Percentiles rank a stretch among this genome's conserved stretches.
phyloP scores from a whole-genome alignment of 83 land plant species.

The Picea mariana region DNA sequence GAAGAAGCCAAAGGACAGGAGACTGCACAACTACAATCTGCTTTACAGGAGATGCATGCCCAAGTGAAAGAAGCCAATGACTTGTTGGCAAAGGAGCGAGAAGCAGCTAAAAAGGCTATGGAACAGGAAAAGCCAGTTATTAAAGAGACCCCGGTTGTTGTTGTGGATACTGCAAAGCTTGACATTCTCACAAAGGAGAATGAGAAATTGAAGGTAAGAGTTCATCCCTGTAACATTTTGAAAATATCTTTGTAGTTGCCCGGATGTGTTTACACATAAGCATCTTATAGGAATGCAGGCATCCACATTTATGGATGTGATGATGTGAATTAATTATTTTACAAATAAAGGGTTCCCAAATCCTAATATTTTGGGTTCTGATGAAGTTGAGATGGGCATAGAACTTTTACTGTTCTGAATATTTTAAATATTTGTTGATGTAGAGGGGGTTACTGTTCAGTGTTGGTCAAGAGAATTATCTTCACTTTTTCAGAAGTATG shows the following conservation, averaged over 20 bases:
- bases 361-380: background rate
- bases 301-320: background rate
- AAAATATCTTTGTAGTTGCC: background rate
- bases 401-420: background rate
- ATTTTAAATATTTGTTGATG: background rate
- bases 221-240: background rate
- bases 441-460: background rate
- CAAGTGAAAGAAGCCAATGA: constrained; percentile 71
- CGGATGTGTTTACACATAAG: background rate
- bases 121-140: constrained; percentile 75
- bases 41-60: constrained; percentile 67
- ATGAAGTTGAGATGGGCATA: no score
- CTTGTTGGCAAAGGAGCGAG: constrained; percentile 64
- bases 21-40: constrained; percentile 68
- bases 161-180: constrained; percentile 61
- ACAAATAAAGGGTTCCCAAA: background rate
- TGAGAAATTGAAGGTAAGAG: constrained; percentile 83
- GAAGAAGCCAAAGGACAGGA: constrained; percentile 93
- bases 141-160: constrained; percentile 60
- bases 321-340: background rate
- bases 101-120: constrained; percentile 72
- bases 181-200: constrained; percentile 73
- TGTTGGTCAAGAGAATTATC: background rate
- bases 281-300: background rate
- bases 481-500: background rate